Conservation (phyloP, 1,284 basidiomycete genomes). For the Microbotryum intermedium region DNA sequence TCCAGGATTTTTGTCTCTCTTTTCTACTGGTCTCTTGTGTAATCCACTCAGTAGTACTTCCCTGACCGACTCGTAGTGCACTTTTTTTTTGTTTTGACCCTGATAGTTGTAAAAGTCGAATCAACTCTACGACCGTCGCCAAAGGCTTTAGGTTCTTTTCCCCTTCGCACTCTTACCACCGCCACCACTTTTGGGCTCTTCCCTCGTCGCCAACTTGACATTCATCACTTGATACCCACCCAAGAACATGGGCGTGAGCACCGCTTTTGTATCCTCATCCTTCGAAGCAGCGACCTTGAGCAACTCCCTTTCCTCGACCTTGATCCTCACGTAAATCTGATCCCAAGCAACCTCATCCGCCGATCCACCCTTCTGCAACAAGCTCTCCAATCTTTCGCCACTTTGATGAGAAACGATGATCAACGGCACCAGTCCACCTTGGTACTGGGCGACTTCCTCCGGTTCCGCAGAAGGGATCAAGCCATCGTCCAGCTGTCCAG, state of each 20-base stretch:
- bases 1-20: no score
- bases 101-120: no score
- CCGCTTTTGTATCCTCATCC: conserved; percentile 15
- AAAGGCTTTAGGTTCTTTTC: no score
- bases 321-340: conserved; percentile 32
- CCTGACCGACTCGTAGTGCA: no score
- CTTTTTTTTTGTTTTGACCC: no score
- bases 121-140: no score
- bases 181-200: no score
- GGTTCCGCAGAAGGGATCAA: conserved; percentile 26
- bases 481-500: conserved; percentile 3
- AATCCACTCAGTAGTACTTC: no score
- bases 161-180: no score
- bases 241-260: conserved; percentile 5
- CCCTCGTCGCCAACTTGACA: conserved; percentile 5
- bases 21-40: no score
- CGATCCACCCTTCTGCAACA: neutral
- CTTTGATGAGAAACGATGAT: conserved; percentile 16
- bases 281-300: conserved; percentile 4
- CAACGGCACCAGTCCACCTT: conserved; percentile 23
- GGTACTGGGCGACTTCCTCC: conserved; percentile 1
- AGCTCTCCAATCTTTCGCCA: conserved; percentile 13
- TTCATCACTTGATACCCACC: conserved; percentile 20
- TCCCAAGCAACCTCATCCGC: neutral
- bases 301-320: conserved; percentile 28